Evolutionary conservation across 768 basidiomycete genomes (phyloP), one percentile per base, ranked within the genome.

Genomic region (Rhizopogon vinicolor): DNA sequence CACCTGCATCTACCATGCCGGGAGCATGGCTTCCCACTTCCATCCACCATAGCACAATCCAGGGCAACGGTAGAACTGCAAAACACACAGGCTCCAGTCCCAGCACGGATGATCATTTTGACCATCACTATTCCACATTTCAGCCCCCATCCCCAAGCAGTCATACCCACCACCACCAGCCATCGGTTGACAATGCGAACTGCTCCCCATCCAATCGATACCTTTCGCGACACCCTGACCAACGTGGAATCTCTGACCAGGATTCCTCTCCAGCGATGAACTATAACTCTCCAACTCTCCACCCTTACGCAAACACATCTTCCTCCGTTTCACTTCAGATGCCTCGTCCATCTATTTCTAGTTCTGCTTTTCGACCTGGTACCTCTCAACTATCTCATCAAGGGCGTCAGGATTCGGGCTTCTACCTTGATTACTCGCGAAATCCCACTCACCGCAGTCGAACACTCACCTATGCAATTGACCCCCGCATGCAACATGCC

Each of bases 261-360:
- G 55, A 66, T 19, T 56, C 65, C 29, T 65, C 60, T n/a, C 55
- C 62, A 4, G 49, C 52, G 1, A 50, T 28, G 31, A 54, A 58
- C 31, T 12, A 44, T 22, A 22, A 52, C 22, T 58, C 49, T 25
- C 62, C 57, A 54, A 57, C 68, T 45, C 62, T 55, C 67, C 81
- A 85, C 58, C 83, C 84, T 5, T 85, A 83, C 63, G 80, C 80
- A 10, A 77, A 78, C 64, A 67, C 69, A 18, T 68, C 73, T 41
- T 65, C 74, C 12, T 57, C 67, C 8, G 39, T 62, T 41, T 41
- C 55, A 44, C 6, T 7, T 19, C 39, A 53, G 28, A 45, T 31
- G 41, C 51, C 29, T 18, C 61, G 54, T 53, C 58, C 58, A 40
- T 60, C 25, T 41, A 49, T 54, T 18, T 51, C 44, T 48, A 33